Base-by-base conservation (phyloP, 768 basidiomycete species). In the Auricularia sp. region DNA sequence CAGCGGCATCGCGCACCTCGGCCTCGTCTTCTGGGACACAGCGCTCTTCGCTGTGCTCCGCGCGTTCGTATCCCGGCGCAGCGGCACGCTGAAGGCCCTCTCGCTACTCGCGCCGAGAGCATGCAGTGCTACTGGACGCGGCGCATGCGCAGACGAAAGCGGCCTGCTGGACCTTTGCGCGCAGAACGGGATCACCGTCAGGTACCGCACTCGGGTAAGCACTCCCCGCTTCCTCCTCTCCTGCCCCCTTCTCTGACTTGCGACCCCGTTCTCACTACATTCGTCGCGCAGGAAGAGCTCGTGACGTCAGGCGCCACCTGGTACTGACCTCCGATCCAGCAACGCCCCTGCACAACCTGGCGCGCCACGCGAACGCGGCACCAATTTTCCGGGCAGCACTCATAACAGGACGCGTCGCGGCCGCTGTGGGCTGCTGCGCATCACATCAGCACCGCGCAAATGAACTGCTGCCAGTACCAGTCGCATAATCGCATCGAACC, bases 131-230 rank as follows among this genome's bases (percentile, higher is more conserved):
- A 59, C 29, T 8, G 29, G 16, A 14, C 56, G 21, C 56, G 29
- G 18, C 21, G 47, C 18, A 10, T 45, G 44, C n/a, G 54, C 21
- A 14, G 56, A 59, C 56, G 56, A 34, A 14, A 29, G 34, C 56
- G 56, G 29, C 34, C 56, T 59, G 56, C 56, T 59, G 11, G 56
- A 59, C 56, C 34, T 59, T 34, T 59, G 56, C 34, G 56, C 56
- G 56, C 24, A 24, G 24, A 24, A 35, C 14, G 56, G 56, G 16
- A 34, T 59, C 56, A 24, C 56, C 24, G 56, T 59, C 56, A 29
- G 56, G 34, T 59, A 29, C 34, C 56, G 56, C 56, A 59, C 29
- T 14, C 21, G 56, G 14, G 56, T 59, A 24, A 59, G 56, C 47
- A 51, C 47, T 5, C 16, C 39, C 39, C 13, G 7, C 18, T 51